Evolutionary conservation across 1,284 basidiomycete genomes (phyloP), one percentile per base, ranked within the genome.

Genomic region (Sporisorium exsertum): DNA sequence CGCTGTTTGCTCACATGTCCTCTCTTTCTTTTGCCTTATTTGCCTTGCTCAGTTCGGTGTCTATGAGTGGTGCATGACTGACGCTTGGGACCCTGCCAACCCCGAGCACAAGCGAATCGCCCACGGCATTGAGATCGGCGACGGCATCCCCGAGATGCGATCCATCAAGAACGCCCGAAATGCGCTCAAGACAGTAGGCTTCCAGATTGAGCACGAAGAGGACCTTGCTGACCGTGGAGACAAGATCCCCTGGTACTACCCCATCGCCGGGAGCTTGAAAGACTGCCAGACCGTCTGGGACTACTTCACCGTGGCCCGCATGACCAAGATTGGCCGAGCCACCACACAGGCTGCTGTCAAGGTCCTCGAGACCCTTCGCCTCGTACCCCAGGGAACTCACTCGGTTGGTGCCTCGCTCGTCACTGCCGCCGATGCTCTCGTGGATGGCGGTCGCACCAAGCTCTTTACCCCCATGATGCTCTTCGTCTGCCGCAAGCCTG

Each of bases 61-160:
- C 49, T 98, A 98, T 87, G 96, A 98, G 86, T 99, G 96, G 96
- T 93, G 92, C 87, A 97, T 99, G 95, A 98, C 96, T 52, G 95
- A 98, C 86, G 86, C 87, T 12, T 99, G 94, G 93, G 93, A 99
- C 86, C 89, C 93, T 2, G 91, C 91, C 15, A 93, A 90, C 86
- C 92, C 95, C 18, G 87, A 90, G 73, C 96, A 99, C 90, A 95
- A 95, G 88, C 90, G 90, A 64, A 91, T 99, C 72, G 93, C 94
- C 20, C 95, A 97, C 88, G 91, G 85, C 10, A 86, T 86, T 66
- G 86, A 89, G 85, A 79, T 97, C 60, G 96, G 96, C 50, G 95
- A 97, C 86, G 96, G 97, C 77, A 98, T 99, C 83, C 94, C 96
- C 22, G 94, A 97, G 88, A 97, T 99, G 95, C 92, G 96, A 22